Evolutionary conservation across 2,329 filamentous ascomycete genomes (phyloP), one percentile per base, ranked within the genome.

Genomic region (Dothideomycetidae sp.): DNA sequence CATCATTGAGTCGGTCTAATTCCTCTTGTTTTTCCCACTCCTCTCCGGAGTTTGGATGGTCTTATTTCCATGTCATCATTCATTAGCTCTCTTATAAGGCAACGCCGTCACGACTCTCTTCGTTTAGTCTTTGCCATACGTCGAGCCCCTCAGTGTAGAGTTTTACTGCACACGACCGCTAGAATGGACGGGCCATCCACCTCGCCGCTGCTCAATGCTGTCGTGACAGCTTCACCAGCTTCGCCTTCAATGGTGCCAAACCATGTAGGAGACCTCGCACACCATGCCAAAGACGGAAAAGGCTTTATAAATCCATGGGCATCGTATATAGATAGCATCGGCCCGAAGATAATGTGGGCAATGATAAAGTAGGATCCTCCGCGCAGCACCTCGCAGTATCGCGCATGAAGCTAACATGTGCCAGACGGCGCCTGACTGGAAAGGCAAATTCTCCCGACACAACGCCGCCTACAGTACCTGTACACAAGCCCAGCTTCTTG

Each of bases 401-500:
- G n/a, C n/a, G 12, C 21, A 35, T 13, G 39, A 13, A 16, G 26
- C 18, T 14, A 29, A 10, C 7, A 17, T n/a, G 4, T 33, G 28
- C 36, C 31, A 62, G 63, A 49, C 62, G 69, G 44, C 58, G 56
- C 31, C 33, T 75, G 5, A 59, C 53, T 2, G 72, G 73, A 16
- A 57, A 66, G 45, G 53, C 51, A 4, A 70, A 72, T 33, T 50
- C 42, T 1, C 78, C 81, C 17, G 67, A 82, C 50, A 76, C 75
- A 5, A 69, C 68, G 7, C 68, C 70, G 15, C 73, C 77, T 7
- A 75, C 75, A 0, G 73, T 90, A 9, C 61, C 71, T 2, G 72
- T 88, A 12, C 69, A 67, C 39, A 71, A 69, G 43, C 81, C 84
- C 0, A 51, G 64, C 3, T 88, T 88, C 56, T 66, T 82, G 7